Evolutionary conservation across 306 rosid genomes (phyloP).

Genomic region (Pyrus bretschneideri): DNA sequence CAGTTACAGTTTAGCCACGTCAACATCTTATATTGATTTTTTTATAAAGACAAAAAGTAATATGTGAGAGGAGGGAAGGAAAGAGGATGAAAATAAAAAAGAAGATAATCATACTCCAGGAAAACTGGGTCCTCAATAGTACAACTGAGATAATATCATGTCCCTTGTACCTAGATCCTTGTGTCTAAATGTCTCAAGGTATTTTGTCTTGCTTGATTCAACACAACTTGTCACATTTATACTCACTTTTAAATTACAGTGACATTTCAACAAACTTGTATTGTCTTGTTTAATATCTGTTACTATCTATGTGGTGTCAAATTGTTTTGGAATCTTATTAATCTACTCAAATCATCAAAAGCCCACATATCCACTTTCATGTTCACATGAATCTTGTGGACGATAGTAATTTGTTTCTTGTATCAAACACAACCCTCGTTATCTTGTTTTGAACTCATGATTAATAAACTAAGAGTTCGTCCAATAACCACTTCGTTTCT

Average conservation of each 20-base stretch:
- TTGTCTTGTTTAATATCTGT: conserved; percentile 34
- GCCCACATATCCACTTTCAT: conserved; percentile 8
- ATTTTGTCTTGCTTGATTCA: conserved; percentile 9
- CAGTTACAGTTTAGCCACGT: too few species aligned
- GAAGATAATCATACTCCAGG: too few species aligned
- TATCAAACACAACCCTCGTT: neutral
- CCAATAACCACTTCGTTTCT: neutral
- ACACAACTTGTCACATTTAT: conserved; percentile 33
- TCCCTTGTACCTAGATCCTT: neutral
- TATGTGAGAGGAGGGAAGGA: too few species aligned
- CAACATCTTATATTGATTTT: too few species aligned
- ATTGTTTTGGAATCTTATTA: conserved; percentile 28
- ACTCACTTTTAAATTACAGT: conserved; percentile 40
- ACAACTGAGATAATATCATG: neutral
- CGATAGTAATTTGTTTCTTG: conserved; percentile 20
- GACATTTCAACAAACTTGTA: conserved; percentile 53
- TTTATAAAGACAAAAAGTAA: too few species aligned
- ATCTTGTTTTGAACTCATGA: neutral
- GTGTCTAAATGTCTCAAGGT: conserved; percentile 7
- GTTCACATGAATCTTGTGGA: conserved; percentile 45
- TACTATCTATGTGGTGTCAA: conserved; percentile 41
- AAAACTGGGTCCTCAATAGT: neutral
- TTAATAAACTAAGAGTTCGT: neutral
- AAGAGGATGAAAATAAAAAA: too few species aligned
- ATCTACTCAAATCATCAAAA: neutral